Evolutionary conservation across 139 green algal species (phyloP).

Genomic region (Closterium sp.): DNA sequence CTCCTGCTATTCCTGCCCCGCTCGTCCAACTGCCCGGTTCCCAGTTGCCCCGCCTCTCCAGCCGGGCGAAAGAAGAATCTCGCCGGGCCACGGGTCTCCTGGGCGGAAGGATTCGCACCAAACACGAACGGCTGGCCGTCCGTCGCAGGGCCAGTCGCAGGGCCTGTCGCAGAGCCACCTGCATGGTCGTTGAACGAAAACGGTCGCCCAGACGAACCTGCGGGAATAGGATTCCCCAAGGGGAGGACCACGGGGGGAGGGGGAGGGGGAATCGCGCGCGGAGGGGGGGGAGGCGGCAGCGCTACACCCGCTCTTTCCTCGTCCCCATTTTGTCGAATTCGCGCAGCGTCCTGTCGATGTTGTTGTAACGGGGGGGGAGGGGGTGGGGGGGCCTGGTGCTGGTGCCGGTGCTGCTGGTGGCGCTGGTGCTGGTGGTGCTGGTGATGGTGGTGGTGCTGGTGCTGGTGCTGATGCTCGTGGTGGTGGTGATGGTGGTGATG

Average conservation of each 20-base stretch:
- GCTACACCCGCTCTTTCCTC: neutral
- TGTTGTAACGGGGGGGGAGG: neutral
- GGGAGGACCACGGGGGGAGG: neutral
- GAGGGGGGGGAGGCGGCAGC: neutral
- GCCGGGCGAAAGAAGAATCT: neutral
- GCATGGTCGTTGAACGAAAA: neutral
- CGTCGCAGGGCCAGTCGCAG: neutral
- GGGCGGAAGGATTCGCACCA: neutral
- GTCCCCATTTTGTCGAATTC: neutral
- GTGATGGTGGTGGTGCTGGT: neutral
- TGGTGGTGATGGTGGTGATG: neutral
- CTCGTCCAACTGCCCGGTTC: too few relatives aligned
- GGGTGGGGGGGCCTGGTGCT: too few relatives aligned
- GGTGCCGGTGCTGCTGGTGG: neutral
- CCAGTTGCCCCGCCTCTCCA: too few relatives aligned
- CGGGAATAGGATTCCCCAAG: neutral
- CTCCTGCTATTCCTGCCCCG: too few relatives aligned
- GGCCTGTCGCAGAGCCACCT: neutral
- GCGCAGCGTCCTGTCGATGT: neutral
- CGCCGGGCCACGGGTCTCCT: neutral
- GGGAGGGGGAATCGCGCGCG: neutral
- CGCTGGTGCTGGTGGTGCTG: neutral
- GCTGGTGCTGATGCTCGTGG: neutral
- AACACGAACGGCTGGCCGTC: slow-evolving; percentile 8
- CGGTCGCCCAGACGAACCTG: neutral